These are phyloP conservation scores for Pulicaria dysenterica DNA, from an alignment of 129 eudicot genomes.

Conservation along the genomic window DNA sequence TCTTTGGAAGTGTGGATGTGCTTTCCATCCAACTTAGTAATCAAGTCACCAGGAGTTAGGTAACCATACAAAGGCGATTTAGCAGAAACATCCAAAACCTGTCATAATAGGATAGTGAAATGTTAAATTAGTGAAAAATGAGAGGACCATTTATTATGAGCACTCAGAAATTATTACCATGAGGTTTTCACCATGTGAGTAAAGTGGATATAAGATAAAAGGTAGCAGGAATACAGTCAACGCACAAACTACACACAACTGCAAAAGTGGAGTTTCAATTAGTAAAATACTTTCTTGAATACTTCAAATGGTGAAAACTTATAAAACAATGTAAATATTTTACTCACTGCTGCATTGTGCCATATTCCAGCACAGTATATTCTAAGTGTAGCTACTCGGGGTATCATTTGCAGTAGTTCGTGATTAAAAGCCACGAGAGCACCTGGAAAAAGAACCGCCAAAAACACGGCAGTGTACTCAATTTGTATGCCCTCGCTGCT, in stretches of 20 bases:
- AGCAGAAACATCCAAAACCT: constrained; percentile 71
- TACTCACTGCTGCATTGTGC: constrained; percentile 95
- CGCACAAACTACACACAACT: constrained; percentile 83
- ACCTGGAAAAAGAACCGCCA: constrained; percentile 88
- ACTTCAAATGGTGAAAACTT: neutral
- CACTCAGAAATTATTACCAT: constrained; percentile 47
- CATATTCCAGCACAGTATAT: constrained; percentile 97
- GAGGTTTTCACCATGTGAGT: constrained; percentile 69
- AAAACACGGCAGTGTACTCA: constrained; percentile 85
- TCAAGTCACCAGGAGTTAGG: constrained; percentile 69
- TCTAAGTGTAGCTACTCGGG: constrained; percentile 65
- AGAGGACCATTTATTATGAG: neutral
- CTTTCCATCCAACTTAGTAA: constrained; percentile 61
- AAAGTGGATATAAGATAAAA: constrained; percentile 64
- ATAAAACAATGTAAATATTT: neutral
- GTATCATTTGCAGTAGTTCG: constrained; percentile 61
- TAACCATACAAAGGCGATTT: constrained; percentile 61
- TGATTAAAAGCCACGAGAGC: constrained; percentile 85
- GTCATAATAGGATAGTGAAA: neutral
- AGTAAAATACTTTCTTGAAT: constrained; percentile 1
- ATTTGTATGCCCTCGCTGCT: constrained; percentile 96
- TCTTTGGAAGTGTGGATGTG: constrained; percentile 48
- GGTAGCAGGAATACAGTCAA: constrained; percentile 70
- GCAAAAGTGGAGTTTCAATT: constrained; percentile 31
- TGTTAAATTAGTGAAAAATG: neutral